Evolutionary conservation across 2,329 filamentous ascomycete species (phyloP), one percentile per base, ranked within the genome.

Genomic region (Immersiporthe knoxdaviesiana): DNA sequence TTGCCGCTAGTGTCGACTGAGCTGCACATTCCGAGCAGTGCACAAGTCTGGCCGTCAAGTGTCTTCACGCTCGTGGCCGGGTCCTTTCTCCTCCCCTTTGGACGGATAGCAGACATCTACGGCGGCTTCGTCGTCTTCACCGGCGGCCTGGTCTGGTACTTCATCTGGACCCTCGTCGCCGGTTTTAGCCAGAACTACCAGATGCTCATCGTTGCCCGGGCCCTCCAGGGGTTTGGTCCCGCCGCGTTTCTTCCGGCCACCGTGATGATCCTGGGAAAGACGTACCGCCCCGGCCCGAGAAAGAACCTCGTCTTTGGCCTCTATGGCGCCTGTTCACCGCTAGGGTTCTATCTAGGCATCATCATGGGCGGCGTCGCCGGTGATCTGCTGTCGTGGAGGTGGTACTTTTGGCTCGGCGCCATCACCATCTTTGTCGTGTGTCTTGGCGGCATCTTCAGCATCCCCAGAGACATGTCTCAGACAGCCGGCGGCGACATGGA

Each of bases 131-230:
- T 81, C 24, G 82, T 91, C 72, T 92, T 90, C 73, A 81, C 89
- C 3, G 79, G 76, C 37, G 90, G 90, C 3, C 80, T 88, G 37
- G 72, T 80, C 54, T 92, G 92, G 92, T 85, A 93, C 64, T 77
- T 87, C 10, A 72, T 90, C 50, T 94, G 91, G 87, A 89, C 87
- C 12, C 79, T 94, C 66, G 80, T 93, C 66, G 87, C 86, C 21
- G 92, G 92, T 14, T 92, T 94, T 79, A 90, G 88, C 69, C 81
- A 82, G 66, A 90, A 87, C 78, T 85, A 89, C 70, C 77, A 88
- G 64, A 92, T 93, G 89, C 83, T 94, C 71, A 90, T 93, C 73
- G 82, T 91, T 67, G 92, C 89, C 75, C 89, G 92, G 65, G 91
- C 91, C 11, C 80, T 94, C 58, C 91, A 93, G 77, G 92, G 92